Evolutionary conservation across 768 basidiomycete genomes (phyloP).

Genomic region (Clavaria fumosa): DNA sequence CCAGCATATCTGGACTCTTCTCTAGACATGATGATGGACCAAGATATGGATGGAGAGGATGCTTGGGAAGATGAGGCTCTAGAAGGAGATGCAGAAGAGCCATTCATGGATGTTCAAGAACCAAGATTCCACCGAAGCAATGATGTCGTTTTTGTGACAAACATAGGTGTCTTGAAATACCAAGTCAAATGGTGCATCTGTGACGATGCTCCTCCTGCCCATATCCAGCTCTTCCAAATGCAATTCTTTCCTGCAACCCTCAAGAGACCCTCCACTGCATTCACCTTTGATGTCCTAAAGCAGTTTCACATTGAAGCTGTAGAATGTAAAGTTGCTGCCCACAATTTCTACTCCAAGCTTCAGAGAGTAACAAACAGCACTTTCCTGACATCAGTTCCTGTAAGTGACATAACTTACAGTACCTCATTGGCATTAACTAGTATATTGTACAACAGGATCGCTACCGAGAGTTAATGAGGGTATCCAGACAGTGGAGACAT

Average conservation of each 20-base stretch:
- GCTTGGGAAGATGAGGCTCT: no score
- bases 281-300: conserved; percentile 14
- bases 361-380: conserved; percentile 5
- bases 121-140: no score
- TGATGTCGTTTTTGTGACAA: background rate
- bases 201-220: background rate
- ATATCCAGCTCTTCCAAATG: conserved; percentile 9
- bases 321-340: conserved; percentile 11
- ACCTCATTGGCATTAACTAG: no score
- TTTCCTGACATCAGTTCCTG: conserved; percentile 2
- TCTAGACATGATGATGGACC: background rate
- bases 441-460: conserved; percentile 4
- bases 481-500: conserved; percentile 4
- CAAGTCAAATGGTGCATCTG: background rate
- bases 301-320: conserved; percentile 11
- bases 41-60: background rate
- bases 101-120: background rate
- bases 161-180: background rate
- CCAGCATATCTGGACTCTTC: no score
- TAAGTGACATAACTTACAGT: conserved; percentile 1
- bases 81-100: background rate
- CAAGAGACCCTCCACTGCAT: conserved; percentile 8
- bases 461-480: conserved; percentile 3
- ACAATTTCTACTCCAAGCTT: conserved; percentile 8
- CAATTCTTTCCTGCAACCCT: conserved; percentile 10